Evolutionary conservation across 2,329 filamentous ascomycete species (phyloP), one percentile per base, ranked within the genome.

Genomic region (Nemania serpens): DNA sequence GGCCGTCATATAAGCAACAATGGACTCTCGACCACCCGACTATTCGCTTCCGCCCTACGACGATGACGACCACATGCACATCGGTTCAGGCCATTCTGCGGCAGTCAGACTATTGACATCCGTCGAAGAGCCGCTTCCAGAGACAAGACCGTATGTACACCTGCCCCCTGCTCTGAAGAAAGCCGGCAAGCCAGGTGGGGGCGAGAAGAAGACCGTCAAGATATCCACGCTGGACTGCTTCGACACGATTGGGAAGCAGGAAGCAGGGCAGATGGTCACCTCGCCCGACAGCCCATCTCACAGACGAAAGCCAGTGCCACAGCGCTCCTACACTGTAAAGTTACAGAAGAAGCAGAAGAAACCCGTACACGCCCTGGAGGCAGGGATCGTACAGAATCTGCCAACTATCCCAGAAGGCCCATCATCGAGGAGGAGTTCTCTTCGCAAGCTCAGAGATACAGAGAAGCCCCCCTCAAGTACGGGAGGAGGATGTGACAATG

Each of bases 81-180:
- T 76, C 41, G 77, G 78, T 61, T 76, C 79, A 58, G 69, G 73
- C 39, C 70, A 82, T 70, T 75, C 79, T 46, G 80, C 85, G 36
- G 83, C 81, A 63, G 81, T 88, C 56, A 81, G 86, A 69, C 76
- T 89, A 68, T 76, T 89, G 75, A 88, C 85, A 54, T 87, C 84
- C 6, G 79, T 86, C 73, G 86, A 88, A 70, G 85, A 87, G 48
- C 75, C 81, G 34, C 63, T 76, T 45, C 69, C 77, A 76, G 75
- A 79, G 64, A 68, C 69, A 58, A 76, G 78, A 71, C 78, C 82
- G 84, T 88, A 88, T 78, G 85, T 88, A 76, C 66, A 67, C 64
- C 70, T 72, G 66, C 70, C 70, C 66, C 66, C 69, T 43, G 63
- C 64, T 52, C 46, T 72, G 13, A 63, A 55, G 43, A 68, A 61